Base-by-base conservation (phyloP, 805 yeast genomes). In the Brettanomyces sp. region DNA sequence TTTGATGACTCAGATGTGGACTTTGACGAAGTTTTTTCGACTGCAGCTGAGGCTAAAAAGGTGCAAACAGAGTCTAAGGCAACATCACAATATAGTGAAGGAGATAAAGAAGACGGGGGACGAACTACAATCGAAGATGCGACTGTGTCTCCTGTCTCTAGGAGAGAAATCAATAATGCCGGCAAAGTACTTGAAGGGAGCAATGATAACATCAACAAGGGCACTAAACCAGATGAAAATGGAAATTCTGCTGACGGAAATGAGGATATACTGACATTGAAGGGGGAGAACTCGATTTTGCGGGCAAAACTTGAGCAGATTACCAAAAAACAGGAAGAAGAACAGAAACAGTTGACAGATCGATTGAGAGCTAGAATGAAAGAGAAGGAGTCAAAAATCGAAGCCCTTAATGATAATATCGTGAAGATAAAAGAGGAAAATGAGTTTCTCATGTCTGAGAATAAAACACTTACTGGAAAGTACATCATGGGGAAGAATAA, bases 211-310 rank as follows among this genome's bases (percentile, higher is more conserved):
- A 11, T 24, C 21, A 39, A 40, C 11, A 28, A 9, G 9, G 32
- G 11, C 8, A 35, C 7, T 35, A 35, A 35, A 18, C n/a, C 7
- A n/a, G 37, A n/a, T 18, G 37, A 12, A n/a, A 7, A n/a, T n/a
- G 22, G 3, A 7, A 12, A n/a, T 18, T 6, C 7, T n/a, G 8
- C 7, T 8, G 37, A n/a, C n/a, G 37, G 22, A 35, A 11, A 30
- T 21, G 42, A 40, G 5, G 46, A 68, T 36, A 57, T 80, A 28
- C 58, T 76, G 39, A 76, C 74, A n/a, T 61, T 82, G 11, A 72
- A 76, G 46, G 97, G 97, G 3, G 96, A 90, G 56, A 80, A 85
- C 35, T 80, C 93, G 12, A 80, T 89, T 34, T 67, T 90, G 14
- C 68, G 95, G 45, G 77, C 82, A 8, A 86, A 80, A 53, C 64